Evolutionary conservation across 2,329 filamentous ascomycete genomes (phyloP), one percentile per base, ranked within the genome.

Genomic region (Plectosphaerella cucumerina): DNA sequence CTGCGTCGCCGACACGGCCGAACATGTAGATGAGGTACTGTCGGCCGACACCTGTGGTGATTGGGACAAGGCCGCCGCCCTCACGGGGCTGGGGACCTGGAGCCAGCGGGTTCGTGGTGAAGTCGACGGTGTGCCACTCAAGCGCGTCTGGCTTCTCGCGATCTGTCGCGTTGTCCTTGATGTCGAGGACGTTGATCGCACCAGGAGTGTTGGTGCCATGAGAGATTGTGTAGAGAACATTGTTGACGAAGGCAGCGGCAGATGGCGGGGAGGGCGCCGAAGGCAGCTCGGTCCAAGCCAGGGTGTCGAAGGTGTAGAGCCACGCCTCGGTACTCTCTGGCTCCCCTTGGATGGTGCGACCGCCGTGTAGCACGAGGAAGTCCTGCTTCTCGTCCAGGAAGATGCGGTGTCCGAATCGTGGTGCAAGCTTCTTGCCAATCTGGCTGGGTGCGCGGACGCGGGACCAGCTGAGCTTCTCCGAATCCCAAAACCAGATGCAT

Each of bases 1-100:
- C 49, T n/a, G 58, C 60, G 9, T 56, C 60, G 15, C 51, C 49
- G 1, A 47, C 46, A 5, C 43, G 51, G 37, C 78, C 78, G 14
- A 78, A 73, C 50, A 81, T 62, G 39, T 77, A 74, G 2, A 80
- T 62, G 1, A 82, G 67, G 57, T 79, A 81, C 39, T 74, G 66
- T 10, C 78, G 69, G 5, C 77, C 78, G 53, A 76, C 73, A 10
- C 77, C 78, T 0, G 77, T 79, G 0, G 70, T 72, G 9, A 81
- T 60, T 10, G 71, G 69, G 3, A 75, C 58, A 10, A 81, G 59
- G 2, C 70, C 72, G 1, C 72, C 71, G 14, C 70, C 69, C 4
- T 63, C 65, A 4, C 76, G 68, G 9, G 70, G 65, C 23, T 64
- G 65, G 2, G 78, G 77, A 1, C 70, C 71, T 0, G 68, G 64